Base-by-base conservation (phyloP, 345 rosid species). In the Orychophragmus violaceus region DNA sequence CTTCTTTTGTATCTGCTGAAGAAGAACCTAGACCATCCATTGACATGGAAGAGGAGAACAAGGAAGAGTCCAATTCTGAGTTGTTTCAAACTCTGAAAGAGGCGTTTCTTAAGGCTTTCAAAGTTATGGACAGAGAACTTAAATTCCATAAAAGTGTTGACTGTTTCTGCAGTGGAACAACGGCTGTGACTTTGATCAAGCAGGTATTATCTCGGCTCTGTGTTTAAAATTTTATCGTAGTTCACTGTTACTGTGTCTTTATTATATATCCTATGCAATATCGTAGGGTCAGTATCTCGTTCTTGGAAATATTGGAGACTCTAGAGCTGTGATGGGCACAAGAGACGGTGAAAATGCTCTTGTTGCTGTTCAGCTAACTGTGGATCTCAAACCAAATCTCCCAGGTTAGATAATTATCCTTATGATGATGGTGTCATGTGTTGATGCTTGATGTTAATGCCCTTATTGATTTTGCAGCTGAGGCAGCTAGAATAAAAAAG, bases 131-230 rank as follows among this genome's bases (percentile, higher is more conserved):
- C 68, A 76, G 91, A 77, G 99, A 95, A 76, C 87, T 95, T 19
- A 86, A 85, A 68, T 59, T 82, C 80, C 91, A 91, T 66, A 57
- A 81, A 22, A 79, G 69, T 74, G 85, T 87, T 60, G 97, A 95
- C 64, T 87, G 96, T 77, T 91, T 77, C 81, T 95, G 99, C 75
- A 95, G 99, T 69, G 99, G 99, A 51, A 91, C 99, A 36, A 95
- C 99, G 0, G 99, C 99, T 10, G 99, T 95, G 42, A 86, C 99
- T 49, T 60, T 95, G 78, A 71, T 95, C 78, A 95, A 89, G 78
- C 99, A 85, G 93, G 99, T 94, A 69, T 45, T 14, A 49, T 59
- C 64, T 64, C 36, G 13, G 27, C 32, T 53, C 13, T 35, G 12
- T 17, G 22, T 60, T 42, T 14, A 29, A 28, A 61, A 25, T 33